phyloP scores from a whole-genome alignment of 1,284 basidiomycete species.

The Leccinum glutinopallens region DNA sequence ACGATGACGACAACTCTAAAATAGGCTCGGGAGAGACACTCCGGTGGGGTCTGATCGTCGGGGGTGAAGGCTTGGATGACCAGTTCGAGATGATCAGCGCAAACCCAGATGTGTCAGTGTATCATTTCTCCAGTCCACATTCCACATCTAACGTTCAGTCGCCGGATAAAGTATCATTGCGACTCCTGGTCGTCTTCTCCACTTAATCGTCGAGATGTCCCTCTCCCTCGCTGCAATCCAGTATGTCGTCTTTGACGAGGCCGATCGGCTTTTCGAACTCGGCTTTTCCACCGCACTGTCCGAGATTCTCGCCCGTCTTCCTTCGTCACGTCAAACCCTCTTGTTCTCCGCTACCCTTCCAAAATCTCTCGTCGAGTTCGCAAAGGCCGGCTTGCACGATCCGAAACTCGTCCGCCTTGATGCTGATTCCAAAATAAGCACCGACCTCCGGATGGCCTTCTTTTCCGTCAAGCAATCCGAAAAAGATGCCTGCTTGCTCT shows the following conservation, averaged over 20 bases:
- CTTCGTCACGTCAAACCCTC: slow-evolving; percentile 85
- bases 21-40: slow-evolving; percentile 62
- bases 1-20: slow-evolving; percentile 50
- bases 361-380: slow-evolving; percentile 95
- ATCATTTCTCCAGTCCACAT: slow-evolving; percentile 12
- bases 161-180: slow-evolving; percentile 78
- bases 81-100: slow-evolving; percentile 95
- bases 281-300: slow-evolving; percentile 92
- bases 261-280: slow-evolving; percentile 97
- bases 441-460: slow-evolving; percentile 93
- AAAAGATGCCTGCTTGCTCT: slow-evolving; percentile 91
- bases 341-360: slow-evolving; percentile 97
- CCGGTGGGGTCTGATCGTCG: slow-evolving; percentile 94
- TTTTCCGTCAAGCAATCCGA: slow-evolving; percentile 92
- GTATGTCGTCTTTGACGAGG: slow-evolving; percentile 97
- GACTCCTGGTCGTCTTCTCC: slow-evolving; percentile 95
- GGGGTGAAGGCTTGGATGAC: slow-evolving; percentile 94
- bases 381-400: slow-evolving; percentile 92
- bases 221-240: slow-evolving; percentile 88
- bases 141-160: slow-evolving; percentile 15
- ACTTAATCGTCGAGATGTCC: slow-evolving; percentile 97
- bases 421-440: slow-evolving; percentile 93
- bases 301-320: slow-evolving; percentile 90
- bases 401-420: slow-evolving; percentile 95
- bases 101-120: slow-evolving; percentile 90